Evolutionary conservation across 345 rosid species (phyloP).

Genomic region (Corchorus olitorius): DNA sequence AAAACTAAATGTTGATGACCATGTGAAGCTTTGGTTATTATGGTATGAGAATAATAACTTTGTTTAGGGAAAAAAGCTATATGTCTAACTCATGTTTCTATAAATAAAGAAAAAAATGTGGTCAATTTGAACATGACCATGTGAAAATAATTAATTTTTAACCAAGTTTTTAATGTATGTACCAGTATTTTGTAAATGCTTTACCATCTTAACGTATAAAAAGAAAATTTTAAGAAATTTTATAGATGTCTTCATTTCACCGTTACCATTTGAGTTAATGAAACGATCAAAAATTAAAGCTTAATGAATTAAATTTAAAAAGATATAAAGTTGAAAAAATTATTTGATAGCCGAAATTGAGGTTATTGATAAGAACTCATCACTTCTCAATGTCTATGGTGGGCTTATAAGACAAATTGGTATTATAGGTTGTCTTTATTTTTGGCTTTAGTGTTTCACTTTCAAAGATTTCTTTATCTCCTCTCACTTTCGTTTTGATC

Average conservation of each 20-base stretch:
- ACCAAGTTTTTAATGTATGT: background rate
- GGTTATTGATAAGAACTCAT: background rate
- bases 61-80: too few relatives aligned
- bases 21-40: background rate
- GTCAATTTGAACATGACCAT: background rate
- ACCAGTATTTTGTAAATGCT: too few relatives aligned
- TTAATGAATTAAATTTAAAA: background rate
- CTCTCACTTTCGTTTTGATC: constrained; percentile 11
- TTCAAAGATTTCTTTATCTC: background rate
- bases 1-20: background rate
- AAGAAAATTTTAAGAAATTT: too few relatives aligned
- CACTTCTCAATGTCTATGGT: background rate
- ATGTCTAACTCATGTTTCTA: background rate
- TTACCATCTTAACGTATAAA: too few relatives aligned
- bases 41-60: background rate
- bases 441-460: background rate
- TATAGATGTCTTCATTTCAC: too few relatives aligned
- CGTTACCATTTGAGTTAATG: background rate
- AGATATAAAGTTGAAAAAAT: background rate
- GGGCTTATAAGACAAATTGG: constrained; percentile 21
- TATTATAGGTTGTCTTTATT: background rate
- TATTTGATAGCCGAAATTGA: background rate
- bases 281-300: background rate
- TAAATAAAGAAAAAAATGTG: background rate
- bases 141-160: too few relatives aligned